Conservation (phyloP, 306 rosid species). For the Malus sieversii region DNA sequence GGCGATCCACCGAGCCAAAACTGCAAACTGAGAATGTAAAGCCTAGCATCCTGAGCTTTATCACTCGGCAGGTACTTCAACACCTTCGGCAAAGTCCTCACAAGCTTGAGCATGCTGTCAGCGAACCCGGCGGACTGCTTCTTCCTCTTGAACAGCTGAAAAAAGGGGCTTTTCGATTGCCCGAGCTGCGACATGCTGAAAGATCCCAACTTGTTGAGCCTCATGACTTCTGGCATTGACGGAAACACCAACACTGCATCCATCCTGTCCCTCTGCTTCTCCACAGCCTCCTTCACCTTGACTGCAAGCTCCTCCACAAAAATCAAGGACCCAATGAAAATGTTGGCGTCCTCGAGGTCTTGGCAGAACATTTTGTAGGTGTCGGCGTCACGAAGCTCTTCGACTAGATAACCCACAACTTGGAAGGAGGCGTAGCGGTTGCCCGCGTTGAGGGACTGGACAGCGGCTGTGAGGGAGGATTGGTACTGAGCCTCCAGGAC, state of each 20-base stretch:
- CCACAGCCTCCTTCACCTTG: constrained; percentile 76
- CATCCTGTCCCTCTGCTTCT: constrained; percentile 77
- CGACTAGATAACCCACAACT: constrained; percentile 90
- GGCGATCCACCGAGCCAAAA: constrained; percentile 99
- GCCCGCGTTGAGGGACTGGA: constrained; percentile 48
- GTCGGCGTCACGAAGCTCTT: constrained; percentile 67
- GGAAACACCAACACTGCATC: constrained; percentile 97
- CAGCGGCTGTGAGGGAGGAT: constrained; percentile 81
- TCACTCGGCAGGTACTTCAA: constrained; percentile 93
- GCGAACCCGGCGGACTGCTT: constrained; percentile 88
- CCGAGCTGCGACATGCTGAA: constrained; percentile 95
- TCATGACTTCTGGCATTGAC: constrained; percentile 99
- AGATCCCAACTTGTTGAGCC: constrained; percentile 81
- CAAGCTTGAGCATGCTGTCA: constrained; percentile 92
- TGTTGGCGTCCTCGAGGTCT: constrained; percentile 82
- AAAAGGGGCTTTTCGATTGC: constrained; percentile 81
- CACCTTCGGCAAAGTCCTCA: constrained; percentile 92
- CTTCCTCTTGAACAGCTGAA: constrained; percentile 82
- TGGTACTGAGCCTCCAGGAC: constrained; percentile 98
- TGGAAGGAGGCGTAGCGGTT: constrained; percentile 51
- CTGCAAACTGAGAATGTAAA: constrained; percentile 80
- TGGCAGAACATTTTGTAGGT: constrained; percentile 56
- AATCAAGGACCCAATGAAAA: constrained; percentile 87
- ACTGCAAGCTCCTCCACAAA: constrained; percentile 95
- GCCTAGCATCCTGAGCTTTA: constrained; percentile 95